Evolutionary conservation across 1,284 basidiomycete species (phyloP).

Genomic region (Tilletia horrida): DNA sequence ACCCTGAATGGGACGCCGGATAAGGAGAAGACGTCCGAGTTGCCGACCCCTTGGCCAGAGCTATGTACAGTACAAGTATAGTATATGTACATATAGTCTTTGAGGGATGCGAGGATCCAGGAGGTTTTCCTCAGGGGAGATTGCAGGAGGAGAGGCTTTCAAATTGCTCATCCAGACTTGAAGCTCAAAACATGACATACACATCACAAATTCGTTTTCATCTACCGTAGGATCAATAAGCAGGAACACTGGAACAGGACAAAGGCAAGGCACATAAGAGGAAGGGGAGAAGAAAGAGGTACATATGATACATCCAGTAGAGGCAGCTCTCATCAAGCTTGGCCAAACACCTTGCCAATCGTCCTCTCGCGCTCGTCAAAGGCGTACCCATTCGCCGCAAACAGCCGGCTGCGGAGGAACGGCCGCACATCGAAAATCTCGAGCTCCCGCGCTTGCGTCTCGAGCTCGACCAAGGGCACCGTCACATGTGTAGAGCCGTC

Average conservation of each 20-base stretch:
- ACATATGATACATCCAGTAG: not conserved
- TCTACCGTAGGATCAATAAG: not conserved
- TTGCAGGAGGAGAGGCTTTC: too few species aligned
- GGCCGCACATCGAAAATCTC: constrained; percentile 86
- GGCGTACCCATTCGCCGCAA: constrained; percentile 83
- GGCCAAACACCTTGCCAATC: constrained; percentile 48
- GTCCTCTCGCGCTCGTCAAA: constrained; percentile 40
- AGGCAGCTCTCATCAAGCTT: not conserved
- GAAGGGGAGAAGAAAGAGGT: not conserved
- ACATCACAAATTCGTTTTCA: not conserved
- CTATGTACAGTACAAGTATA: too few species aligned
- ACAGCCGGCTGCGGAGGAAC: constrained; percentile 80
- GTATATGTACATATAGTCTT: too few species aligned
- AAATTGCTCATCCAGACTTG: too few species aligned
- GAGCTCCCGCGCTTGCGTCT: constrained; percentile 74
- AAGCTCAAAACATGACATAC: not conserved
- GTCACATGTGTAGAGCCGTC: constrained; percentile 29
- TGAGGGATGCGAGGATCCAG: too few species aligned
- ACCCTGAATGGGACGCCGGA: too few species aligned
- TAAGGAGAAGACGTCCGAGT: too few species aligned
- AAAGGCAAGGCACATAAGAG: not conserved
- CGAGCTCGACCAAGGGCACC: constrained; percentile 48
- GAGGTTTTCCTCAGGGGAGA: too few species aligned
- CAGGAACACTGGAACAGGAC: not conserved
- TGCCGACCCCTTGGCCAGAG: too few species aligned